These are phyloP conservation scores for Yueomyces sinensis DNA, from an alignment of 805 yeast species.

Conservation along the genomic window DNA sequence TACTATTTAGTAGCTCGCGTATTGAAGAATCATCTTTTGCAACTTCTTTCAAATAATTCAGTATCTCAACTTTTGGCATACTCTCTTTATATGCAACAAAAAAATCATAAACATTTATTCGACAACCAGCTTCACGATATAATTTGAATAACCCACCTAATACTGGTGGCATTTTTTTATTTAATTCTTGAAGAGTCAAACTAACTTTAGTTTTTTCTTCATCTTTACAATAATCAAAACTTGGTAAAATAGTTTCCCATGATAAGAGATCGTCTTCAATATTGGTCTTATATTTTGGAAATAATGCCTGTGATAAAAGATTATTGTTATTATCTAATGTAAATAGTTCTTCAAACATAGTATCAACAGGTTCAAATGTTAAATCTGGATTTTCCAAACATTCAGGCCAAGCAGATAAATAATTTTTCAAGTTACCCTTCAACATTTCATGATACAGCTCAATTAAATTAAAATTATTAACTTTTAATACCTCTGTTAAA, in stretches of 20 bases:
- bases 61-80: slow-evolving; percentile 23
- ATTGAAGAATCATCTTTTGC: slow-evolving; percentile 17
- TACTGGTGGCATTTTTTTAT: slow-evolving; percentile 35
- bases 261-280: slow-evolving; percentile 20
- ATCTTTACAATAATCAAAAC: not conserved
- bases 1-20: slow-evolving; percentile 9
- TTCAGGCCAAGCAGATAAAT: slow-evolving; percentile 16
- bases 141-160: slow-evolving; percentile 47
- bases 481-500: slow-evolving; percentile 14
- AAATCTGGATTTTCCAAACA: slow-evolving; percentile 11
- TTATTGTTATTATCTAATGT: slow-evolving; percentile 22
- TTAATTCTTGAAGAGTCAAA: slow-evolving; percentile 16
- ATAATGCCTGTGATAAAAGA: slow-evolving; percentile 19
- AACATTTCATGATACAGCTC: slow-evolving; percentile 20
- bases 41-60: slow-evolving; percentile 14
- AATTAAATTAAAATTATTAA: slow-evolving; percentile 18
- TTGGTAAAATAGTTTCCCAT: slow-evolving; percentile 19
- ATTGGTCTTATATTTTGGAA: slow-evolving; percentile 20
- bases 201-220: slow-evolving; percentile 6
- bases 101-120: slow-evolving; percentile 55
- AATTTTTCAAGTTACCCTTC: slow-evolving; percentile 12
- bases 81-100: slow-evolving; percentile 47
- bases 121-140: slow-evolving; percentile 66
- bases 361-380: slow-evolving; percentile 19
- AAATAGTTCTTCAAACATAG: slow-evolving; percentile 23